Base-by-base conservation (phyloP, 2,329 filamentous ascomycete genomes). In the Paracoccidioides lutzii region DNA sequence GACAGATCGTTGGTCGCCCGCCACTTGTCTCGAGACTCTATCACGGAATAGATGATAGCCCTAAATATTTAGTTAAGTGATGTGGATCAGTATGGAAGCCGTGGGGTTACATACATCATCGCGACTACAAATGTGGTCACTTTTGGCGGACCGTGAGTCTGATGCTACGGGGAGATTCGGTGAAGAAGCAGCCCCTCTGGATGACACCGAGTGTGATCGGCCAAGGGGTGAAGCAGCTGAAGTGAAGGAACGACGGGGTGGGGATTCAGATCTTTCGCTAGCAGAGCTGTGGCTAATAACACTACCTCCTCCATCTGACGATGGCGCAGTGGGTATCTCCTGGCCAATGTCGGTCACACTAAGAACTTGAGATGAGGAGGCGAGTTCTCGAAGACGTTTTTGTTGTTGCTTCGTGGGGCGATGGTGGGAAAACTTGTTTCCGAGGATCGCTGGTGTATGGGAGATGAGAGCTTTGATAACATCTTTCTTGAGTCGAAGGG, bases 361-460 rank as follows among this genome's bases (percentile, higher is more conserved):
- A 44, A 83, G 72, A 42, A 91, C 76, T 22, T 85, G 82, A 40
- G 83, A 85, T 64, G 81, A 87, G 57, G 82, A 90, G n/a, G 88
- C 89, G 56, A 95, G 76, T 69, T 96, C 90, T 44, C 90, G 82
- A 38, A 94, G 78, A 59, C 86, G 84, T 65, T 78, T 86, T 65
- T 88, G 84, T 67, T 93, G 87, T 57, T 87, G 84, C 53, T 83
- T 87, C 60, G 77, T 88, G 1, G 91, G 90, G 3, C 90, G 83
- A 67, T 95, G 88, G 66, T 89, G 88, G 53, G 85, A 88, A 71
- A 98, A 88, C 68, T 98, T 98, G 78, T 98, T 98, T 55, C 91
- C 89, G 52, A 98, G 89, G 62, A 98, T 96, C 56, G 93, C 90
- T 40, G 93, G 93, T 0, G 91, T 90, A 67, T 98, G 93, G 1